Conservation (phyloP, 1,284 basidiomycete species). For the Tylopilus orsonianus region DNA sequence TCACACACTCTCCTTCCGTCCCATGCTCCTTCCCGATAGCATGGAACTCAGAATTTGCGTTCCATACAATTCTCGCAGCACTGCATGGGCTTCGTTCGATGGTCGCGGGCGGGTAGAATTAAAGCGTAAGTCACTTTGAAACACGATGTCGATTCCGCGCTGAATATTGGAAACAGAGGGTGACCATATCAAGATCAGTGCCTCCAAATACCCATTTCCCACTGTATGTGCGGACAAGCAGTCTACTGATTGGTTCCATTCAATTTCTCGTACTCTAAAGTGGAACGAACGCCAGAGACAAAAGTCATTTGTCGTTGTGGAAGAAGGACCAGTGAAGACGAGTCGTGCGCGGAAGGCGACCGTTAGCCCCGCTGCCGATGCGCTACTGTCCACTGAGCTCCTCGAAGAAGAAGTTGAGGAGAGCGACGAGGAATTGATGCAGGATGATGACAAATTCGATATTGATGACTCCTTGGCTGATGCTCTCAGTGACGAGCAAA, state of each 20-base stretch:
- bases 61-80: constrained; percentile 96
- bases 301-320: constrained; percentile 97
- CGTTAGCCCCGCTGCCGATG: constrained; percentile 13
- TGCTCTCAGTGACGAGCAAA: constrained; percentile 39
- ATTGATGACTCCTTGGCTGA: constrained; percentile 83
- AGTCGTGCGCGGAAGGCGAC: constrained; percentile 32
- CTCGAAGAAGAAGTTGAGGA: constrained; percentile 43
- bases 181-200: constrained; percentile 98
- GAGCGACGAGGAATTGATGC: constrained; percentile 43
- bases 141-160: constrained; percentile 1
- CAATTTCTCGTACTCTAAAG: constrained; percentile 51
- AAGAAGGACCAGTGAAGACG: constrained; percentile 66
- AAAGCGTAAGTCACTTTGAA: constrained; percentile 65
- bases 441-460: constrained; percentile 79
- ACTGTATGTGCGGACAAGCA: constrained; percentile 98
- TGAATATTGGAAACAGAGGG: constrained; percentile 65
- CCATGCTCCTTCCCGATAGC: constrained; percentile 97
- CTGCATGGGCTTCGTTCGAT: constrained; percentile 99
- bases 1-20: constrained; percentile 97
- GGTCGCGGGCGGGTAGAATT: constrained; percentile 95
- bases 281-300: constrained; percentile 92
- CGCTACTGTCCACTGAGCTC: constrained; percentile 31
- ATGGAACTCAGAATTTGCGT: constrained; percentile 99
- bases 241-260: constrained; percentile 97
- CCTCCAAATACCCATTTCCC: constrained; percentile 97